Base-by-base conservation (phyloP, 2,329 filamentous ascomycete genomes). In the Penicillium sp. region DNA sequence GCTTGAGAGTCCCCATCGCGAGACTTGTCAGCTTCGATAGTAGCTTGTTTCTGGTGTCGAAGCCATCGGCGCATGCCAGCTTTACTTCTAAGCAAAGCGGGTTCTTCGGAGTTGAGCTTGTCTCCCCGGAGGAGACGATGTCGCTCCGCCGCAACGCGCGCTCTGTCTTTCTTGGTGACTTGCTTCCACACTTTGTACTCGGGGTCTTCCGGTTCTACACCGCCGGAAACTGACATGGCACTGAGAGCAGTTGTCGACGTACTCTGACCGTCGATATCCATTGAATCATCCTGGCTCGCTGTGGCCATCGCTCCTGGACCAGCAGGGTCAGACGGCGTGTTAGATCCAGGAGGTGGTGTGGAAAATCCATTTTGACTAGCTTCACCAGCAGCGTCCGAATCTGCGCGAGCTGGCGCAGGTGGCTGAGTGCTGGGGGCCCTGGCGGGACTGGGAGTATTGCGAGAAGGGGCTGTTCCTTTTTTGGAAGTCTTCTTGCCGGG, bases 131-230 rank as follows among this genome's bases (percentile, higher is more conserved):
- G 96, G 15, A 99, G 84, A 40, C 89, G 85, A 73, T 92, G 88
- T 33, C 94, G 86, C 71, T 96, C 91, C 62, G 93, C 91, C 58
- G 94, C 89, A 53, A 93, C 86, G 25, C 89, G 80, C 4, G 94
- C 94, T 61, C 94, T 88, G 69, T 96, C 93, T 72, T 94, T 97
- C 77, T 97, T 97, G 2, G 94, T 99, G 41, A 96, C 91, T 75
- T 97, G 93, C 78, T 97, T 99, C 94, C 95, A 99, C 37, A 94
- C 90, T 73, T 95, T 96, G 78, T 94, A 96, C 71, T 97, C 93
- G 2, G 84, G 78, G 58, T 97, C 93, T 67, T 97, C 93, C 66
- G 95, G 86, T 65, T 91, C 91, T 13, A 85, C 83, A 65, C 96
- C 91, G 65, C 96, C 90, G 66, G 95, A 89, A 15, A 81, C 83